Conservation (phyloP, 371 early-diverging fungal genomes). For the Cokeromyces recurvatus region DNA sequence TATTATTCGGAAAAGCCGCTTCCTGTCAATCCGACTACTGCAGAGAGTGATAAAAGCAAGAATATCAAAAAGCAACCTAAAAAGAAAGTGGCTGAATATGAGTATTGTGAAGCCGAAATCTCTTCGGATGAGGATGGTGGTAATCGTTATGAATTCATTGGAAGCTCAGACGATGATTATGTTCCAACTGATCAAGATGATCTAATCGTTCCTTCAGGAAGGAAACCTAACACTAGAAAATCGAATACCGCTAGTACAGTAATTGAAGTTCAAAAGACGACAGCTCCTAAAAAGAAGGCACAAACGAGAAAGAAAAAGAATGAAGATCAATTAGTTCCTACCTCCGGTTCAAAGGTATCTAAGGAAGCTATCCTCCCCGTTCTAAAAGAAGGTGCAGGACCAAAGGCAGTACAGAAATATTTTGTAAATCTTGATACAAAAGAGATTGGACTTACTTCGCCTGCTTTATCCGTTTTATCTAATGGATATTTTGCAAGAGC, state of each 20-base stretch:
- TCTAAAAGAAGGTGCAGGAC: conserved; percentile 27
- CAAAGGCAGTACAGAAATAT: conserved; percentile 24
- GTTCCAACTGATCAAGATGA: conserved; percentile 22
- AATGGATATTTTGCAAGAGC: conserved; percentile 37
- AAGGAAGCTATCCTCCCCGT: conserved; percentile 10
- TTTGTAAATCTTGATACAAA: conserved; percentile 9
- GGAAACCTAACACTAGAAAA: neutral
- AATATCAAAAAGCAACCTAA: neutral
- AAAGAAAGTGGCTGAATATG: neutral
- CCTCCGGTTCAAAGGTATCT: neutral
- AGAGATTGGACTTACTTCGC: conserved; percentile 1
- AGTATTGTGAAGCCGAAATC: neutral
- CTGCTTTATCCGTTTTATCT: conserved; percentile 7
- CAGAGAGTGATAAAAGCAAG: neutral
- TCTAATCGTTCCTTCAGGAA: conserved; percentile 4
- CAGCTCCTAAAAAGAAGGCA: conserved; percentile 4
- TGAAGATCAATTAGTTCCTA: conserved; percentile 16
- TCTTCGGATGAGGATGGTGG: conserved; percentile 23
- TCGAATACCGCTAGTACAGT: neutral
- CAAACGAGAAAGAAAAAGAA: conserved; percentile 11
- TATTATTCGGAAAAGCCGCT: conserved; percentile 8
- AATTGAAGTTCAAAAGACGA: neutral
- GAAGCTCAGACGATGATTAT: conserved; percentile 39
- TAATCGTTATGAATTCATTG: conserved; percentile 14
- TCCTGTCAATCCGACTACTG: neutral